Base-by-base conservation (phyloP, 2,329 filamentous ascomycete genomes). In the Elsinoe fawcettii region DNA sequence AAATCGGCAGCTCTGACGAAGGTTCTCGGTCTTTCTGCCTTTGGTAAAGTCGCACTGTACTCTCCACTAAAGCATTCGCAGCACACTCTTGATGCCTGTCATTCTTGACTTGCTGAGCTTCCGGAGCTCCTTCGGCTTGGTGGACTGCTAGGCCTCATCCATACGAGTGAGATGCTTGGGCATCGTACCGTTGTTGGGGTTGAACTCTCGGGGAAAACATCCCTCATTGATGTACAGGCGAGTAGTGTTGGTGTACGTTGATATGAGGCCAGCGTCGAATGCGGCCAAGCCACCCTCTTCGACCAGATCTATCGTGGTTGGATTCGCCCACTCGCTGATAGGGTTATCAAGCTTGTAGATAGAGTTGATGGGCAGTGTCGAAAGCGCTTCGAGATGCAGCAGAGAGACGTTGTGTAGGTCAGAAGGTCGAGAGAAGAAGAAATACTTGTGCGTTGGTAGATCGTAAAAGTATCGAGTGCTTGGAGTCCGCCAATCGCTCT, bases 401-500 rank as follows among this genome's bases (percentile, higher is more conserved):
- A 41, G 18, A 5, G 54, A 55, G 3, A 62, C 46, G 22, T 53
- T 27, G 4, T 30, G n/a, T 51, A 63, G 61, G 37, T 62, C 62
- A 9, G 46, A 55, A 5, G 62, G 61, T 3, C 30, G 43, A n/a
- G 37, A 39, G 58, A 60, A 64, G 46, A 63, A 59, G 43, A 61
- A 55, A 23, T 60, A 58, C 25, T 63, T 61, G 16, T 58, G 18
- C 8, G 25, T 11, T 11, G 32, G 20, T 2, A 64, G 44, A 12
- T 44, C 36, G 20, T 54, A 16, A 18, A 61, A 58, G 8, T 51
- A 34, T 9, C 46, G 46, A 2, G 59, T 60, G 8, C 30, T 25
- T 11, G 63, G 60, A 12, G 51, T 55, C 37, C 61, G 56, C 57
- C 59, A 63, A 51, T 65, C 57, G 4, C 60, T 54, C 51, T 58